These are phyloP conservation scores for Cystoderma amianthinum DNA, from an alignment of 768 basidiomycete genomes.

Conservation along the genomic window DNA sequence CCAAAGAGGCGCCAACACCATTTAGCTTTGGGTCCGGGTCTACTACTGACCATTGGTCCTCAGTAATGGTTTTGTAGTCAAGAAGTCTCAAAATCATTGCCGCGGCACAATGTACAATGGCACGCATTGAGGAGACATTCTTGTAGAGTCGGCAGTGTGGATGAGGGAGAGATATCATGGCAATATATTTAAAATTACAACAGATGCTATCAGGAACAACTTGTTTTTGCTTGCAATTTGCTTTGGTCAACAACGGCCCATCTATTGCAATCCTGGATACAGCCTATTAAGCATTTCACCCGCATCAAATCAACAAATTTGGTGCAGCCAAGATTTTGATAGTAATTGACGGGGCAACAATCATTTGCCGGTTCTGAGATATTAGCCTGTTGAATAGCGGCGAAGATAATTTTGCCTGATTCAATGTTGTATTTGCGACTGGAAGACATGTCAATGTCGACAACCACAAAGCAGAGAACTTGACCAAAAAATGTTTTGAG, in stretches of 20 bases:
- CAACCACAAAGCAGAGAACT: background rate
- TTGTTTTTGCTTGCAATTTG: no score
- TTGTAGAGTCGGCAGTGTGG: no score
- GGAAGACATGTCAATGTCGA: background rate
- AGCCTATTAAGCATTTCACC: background rate
- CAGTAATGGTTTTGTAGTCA: no score
- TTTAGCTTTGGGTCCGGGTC: no score
- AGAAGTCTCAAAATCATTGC: no score
- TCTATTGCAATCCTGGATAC: background rate
- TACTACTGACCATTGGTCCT: no score
- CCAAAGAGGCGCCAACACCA: no score
- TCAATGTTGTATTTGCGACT: background rate
- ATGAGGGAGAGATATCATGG: no score
- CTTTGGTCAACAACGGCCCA: conserved; percentile 5
- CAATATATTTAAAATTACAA: no score
- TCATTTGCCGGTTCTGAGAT: background rate
- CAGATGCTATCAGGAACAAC: no score
- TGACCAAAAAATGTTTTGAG: background rate
- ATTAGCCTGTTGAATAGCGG: background rate
- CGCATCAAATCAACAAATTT: background rate
- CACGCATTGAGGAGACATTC: no score
- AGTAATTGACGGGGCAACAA: background rate
- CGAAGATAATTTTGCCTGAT: background rate
- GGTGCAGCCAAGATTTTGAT: background rate
- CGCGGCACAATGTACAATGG: no score